A percentile compares a stretch with the other conserved stretches of the same genome.
phyloP scores from a whole-genome alignment of 192 early-diverging fungal genomes.

The Paraglomus brasilianum region DNA sequence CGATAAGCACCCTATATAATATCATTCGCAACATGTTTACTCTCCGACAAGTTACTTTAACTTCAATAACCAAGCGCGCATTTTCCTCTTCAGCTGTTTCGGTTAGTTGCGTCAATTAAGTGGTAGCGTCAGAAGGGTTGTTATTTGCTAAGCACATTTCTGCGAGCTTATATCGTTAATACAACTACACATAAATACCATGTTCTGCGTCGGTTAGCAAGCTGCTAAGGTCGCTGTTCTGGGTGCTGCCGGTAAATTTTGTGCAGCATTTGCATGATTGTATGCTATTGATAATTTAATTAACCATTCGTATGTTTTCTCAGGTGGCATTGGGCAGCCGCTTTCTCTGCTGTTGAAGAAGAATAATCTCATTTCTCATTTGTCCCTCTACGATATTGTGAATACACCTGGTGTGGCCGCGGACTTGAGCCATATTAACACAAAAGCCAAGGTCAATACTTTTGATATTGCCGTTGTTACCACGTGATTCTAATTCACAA shows the following conservation, averaged over 20 bases:
- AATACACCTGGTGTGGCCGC: conserved; percentile 97
- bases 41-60: too few relatives aligned
- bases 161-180: background rate
- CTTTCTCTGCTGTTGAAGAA: conserved; percentile 92
- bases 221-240: conserved; percentile 54
- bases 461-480: background rate
- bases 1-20: too few relatives aligned
- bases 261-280: background rate
- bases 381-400: conserved; percentile 95
- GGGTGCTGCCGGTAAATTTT: conserved; percentile 51
- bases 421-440: conserved; percentile 91
- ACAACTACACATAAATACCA: background rate
- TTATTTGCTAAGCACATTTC: background rate
- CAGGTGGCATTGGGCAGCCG: conserved; percentile 95
- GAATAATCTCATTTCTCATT: conserved; percentile 78
- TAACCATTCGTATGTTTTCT: background rate
- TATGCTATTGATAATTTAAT: background rate
- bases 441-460: conserved; percentile 60
- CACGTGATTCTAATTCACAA: background rate
- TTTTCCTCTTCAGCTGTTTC: conserved; percentile 58
- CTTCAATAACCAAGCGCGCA: conserved; percentile 39
- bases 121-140: background rate
- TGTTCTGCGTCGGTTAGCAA: conserved; percentile 31
- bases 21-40: too few relatives aligned
- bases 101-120: conserved; percentile 38